Evolutionary conservation across 202 grass and related monocot genomes (phyloP).

Genomic region (Panicum virgatum): DNA sequence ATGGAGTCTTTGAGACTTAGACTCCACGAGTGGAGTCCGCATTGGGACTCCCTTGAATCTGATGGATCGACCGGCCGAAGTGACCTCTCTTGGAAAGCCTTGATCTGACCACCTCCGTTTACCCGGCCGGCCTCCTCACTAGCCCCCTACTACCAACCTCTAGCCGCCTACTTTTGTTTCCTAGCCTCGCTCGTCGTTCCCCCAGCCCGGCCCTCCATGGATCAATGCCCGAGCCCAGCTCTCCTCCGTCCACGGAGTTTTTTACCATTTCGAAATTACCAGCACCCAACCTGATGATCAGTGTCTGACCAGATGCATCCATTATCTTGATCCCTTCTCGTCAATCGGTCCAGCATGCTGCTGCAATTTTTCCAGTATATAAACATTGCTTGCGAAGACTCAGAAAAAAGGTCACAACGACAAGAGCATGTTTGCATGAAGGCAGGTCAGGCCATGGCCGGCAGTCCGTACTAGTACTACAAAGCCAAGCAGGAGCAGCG

Average conservation of each 20-base stretch:
- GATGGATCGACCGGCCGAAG: slow-evolving; percentile 18
- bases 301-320: background rate
- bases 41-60: too few relatives aligned
- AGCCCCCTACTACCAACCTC: background rate
- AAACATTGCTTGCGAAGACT: too few relatives aligned
- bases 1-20: too few relatives aligned
- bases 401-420: too few relatives aligned
- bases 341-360: too few relatives aligned
- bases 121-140: slow-evolving; percentile 43
- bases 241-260: background rate
- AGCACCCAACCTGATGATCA: too few relatives aligned
- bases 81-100: slow-evolving; percentile 58
- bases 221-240: slow-evolving; percentile 30
- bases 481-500: background rate
- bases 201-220: background rate
- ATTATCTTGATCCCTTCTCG: too few relatives aligned
- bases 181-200: background rate
- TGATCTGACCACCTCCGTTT: slow-evolving; percentile 49
- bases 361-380: too few relatives aligned
- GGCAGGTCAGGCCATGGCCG: background rate
- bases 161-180: slow-evolving; percentile 50
- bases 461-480: background rate
- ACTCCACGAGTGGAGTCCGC: too few relatives aligned
- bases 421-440: background rate
- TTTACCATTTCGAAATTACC: slow-evolving; percentile 32